phyloP scores from a whole-genome alignment of 352 stramenopile species.

The Phytophthora hybrid region DNA sequence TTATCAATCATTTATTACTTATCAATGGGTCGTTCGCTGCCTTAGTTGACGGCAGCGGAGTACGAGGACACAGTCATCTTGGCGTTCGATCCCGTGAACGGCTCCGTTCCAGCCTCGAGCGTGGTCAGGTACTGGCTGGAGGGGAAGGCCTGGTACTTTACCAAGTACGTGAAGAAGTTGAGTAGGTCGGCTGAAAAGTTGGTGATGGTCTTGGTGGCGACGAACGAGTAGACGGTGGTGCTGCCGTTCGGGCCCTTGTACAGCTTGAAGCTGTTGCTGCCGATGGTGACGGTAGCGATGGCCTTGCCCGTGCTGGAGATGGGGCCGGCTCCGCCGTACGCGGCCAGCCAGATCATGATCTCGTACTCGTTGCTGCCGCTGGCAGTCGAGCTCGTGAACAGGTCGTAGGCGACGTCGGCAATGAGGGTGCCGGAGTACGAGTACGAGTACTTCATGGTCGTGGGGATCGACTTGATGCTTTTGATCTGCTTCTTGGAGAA shows the following conservation, averaged over 20 bases:
- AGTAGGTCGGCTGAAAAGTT: conserved; percentile 38
- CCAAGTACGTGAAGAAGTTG: conserved; percentile 37
- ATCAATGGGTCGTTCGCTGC: conserved; percentile 3
- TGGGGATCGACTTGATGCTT: conserved; percentile 43
- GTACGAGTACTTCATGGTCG: conserved; percentile 43
- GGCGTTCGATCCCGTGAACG: conserved; percentile 39
- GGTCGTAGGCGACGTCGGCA: conserved; percentile 42
- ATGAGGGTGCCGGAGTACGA: conserved; percentile 38
- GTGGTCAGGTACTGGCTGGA: conserved; percentile 41
- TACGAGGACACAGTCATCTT: conserved; percentile 38
- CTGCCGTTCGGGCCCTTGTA: conserved; percentile 41
- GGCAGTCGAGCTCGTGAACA: conserved; percentile 42
- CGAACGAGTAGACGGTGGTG: conserved; percentile 47
- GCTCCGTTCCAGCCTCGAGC: conserved; percentile 42
- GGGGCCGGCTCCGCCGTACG: conserved; percentile 32
- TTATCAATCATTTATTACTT: conserved; percentile 9
- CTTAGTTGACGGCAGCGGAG: conserved; percentile 38
- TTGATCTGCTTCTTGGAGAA: conserved; percentile 36
- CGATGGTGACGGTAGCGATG: conserved; percentile 31
- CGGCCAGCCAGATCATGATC: conserved; percentile 42
- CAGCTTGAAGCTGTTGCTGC: conserved; percentile 30
- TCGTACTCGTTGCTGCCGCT: conserved; percentile 9
- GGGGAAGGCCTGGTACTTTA: conserved; percentile 32
- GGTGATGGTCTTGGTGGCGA: conserved; percentile 32
- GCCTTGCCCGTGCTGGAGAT: conserved; percentile 41